Base-by-base conservation (phyloP, 2,329 filamentous ascomycete species). In the Rutstroemia sydowiana region DNA sequence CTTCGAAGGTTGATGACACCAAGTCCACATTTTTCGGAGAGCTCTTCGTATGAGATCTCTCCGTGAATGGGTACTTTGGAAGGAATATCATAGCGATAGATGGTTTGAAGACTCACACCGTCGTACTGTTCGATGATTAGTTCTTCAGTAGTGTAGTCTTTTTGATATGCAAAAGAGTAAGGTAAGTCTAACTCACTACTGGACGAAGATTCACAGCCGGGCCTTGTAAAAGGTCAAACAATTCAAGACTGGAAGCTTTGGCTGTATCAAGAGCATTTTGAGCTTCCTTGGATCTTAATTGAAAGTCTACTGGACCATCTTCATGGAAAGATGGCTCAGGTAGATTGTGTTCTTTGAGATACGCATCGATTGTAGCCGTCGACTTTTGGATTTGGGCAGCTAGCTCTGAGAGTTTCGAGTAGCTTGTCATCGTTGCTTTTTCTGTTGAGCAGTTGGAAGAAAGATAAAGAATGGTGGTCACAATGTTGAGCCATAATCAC, bases 251-350 rank as follows among this genome's bases (percentile, higher is more conserved):
- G 2, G n/a, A 16, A 7, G 34, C 34, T 2, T 37, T 39, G 5
- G 45, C 45, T 28, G 36, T 26, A 7, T 20, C 36, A 18, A 26
- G 21, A 20, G 34, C 45, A 16, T 11, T 18, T 47, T 39, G 31
- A n/a, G 34, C 36, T 39, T 21, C 45, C 21, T 47, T 21, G 5
- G 45, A 47, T 28, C 16, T 18, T 8, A 47, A 39, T 26, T 32
- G 6, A 47, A 47, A 47, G 7, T 47, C 45, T 0, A 47, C 34
- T 16, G 34, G 45, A 7, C 45, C 34, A 39, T 30, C 21, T 6
- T 23, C 45, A 28, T 47, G n/a, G n/a, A 47, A 47, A 14, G 16
- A 47, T 13, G 45, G 45, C n/a, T 28, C 21, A 21, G 45, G 34
- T 13, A 47, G 26, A 8, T 20, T 37, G 16, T 47, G 10, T 39